A percentile compares a stretch with the other conserved stretches of the same genome.
Evolutionary conservation across 1,284 basidiomycete genomes (phyloP).

Genomic region (Malassezia globosa): DNA sequence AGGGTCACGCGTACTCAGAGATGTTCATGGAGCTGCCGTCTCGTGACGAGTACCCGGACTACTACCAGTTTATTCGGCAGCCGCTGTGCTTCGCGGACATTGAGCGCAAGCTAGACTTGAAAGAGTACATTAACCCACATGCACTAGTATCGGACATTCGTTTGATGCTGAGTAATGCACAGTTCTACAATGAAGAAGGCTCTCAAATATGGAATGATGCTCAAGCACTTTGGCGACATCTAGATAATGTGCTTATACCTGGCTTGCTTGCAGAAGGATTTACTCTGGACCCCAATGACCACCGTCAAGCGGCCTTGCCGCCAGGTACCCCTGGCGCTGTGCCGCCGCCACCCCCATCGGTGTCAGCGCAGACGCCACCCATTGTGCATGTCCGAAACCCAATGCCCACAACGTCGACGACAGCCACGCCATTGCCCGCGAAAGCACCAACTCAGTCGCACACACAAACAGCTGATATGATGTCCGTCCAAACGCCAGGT

Average conservation of each 20-base stretch:
- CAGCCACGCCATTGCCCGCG: neutral
- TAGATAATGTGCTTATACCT: constrained; percentile 36
- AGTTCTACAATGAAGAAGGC: constrained; percentile 35
- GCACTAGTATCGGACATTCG: constrained; percentile 33
- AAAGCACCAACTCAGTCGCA: neutral
- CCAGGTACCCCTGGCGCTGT: constrained; percentile 10
- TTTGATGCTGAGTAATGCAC: constrained; percentile 43
- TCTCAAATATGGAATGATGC: constrained; percentile 37
- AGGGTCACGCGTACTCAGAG: constrained; percentile 23
- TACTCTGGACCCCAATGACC: constrained; percentile 41
- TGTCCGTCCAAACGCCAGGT: no score
- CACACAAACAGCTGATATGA: no score
- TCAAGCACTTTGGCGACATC: constrained; percentile 20
- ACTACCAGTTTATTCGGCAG: constrained; percentile 36
- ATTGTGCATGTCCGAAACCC: neutral
- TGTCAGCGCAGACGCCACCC: no score
- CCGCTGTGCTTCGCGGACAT: constrained; percentile 38
- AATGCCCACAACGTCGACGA: neutral
- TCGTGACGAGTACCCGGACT: constrained; percentile 33
- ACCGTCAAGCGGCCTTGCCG: constrained; percentile 37
- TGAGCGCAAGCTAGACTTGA: constrained; percentile 24
- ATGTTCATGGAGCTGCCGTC: constrained; percentile 37
- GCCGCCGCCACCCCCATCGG: constrained; percentile 3
- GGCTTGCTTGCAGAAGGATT: constrained; percentile 37
- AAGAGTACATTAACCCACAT: constrained; percentile 34